These are phyloP conservation scores for Atkinsonella texensis DNA, from an alignment of 2,329 filamentous ascomycete genomes.

Conservation along the genomic window DNA sequence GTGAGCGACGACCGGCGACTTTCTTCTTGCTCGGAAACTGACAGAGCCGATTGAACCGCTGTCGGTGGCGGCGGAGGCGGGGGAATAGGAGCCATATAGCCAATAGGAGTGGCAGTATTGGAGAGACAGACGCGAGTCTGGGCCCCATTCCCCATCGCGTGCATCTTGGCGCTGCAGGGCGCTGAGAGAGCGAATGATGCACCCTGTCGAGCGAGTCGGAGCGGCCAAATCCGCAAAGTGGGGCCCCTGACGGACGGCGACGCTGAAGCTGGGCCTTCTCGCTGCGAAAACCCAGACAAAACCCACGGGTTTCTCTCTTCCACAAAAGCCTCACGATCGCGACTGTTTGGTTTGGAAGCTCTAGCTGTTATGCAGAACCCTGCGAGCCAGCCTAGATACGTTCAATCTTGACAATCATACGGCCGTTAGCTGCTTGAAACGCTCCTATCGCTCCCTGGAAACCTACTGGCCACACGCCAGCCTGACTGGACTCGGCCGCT, in stretches of 20 bases:
- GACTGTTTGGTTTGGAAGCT: not conserved
- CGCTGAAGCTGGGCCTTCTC: not conserved
- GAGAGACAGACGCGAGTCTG: not conserved
- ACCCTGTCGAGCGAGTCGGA: not conserved
- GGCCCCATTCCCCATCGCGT: not conserved
- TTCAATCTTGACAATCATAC: not conserved
- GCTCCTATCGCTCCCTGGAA: not conserved
- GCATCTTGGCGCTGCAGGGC: not conserved
- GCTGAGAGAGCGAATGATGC: too few species aligned
- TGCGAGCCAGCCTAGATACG: not conserved
- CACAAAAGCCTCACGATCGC: not conserved
- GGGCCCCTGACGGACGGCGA: not conserved
- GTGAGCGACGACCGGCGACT: too few species aligned
- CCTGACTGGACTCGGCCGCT: not conserved
- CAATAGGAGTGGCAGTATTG: conserved; percentile 2
- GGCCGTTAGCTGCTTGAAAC: not conserved
- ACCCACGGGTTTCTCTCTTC: not conserved
- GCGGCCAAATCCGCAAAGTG: conserved; percentile 1
- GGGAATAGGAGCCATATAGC: not conserved
- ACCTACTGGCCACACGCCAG: not conserved
- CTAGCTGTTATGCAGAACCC: not conserved
- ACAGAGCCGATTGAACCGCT: not conserved
- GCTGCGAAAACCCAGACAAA: not conserved
- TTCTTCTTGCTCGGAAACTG: not conserved
- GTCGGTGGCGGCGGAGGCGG: not conserved